Base-by-base conservation (phyloP, 2,329 filamentous ascomycete genomes). In the Fusarium zealandicum region DNA sequence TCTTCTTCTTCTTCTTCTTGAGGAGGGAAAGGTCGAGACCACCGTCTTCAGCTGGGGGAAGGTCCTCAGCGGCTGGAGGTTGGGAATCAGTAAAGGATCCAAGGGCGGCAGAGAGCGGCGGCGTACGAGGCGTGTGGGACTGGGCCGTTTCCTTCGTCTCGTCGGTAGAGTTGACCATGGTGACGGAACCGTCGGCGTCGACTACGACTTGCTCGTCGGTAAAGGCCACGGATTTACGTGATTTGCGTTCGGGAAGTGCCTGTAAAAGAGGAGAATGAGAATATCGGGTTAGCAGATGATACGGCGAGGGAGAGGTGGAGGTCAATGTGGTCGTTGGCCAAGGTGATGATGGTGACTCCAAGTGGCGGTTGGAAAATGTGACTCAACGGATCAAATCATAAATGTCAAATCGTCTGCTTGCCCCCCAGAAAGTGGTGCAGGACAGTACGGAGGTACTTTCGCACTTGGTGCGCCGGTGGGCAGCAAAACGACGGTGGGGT, bases 221-320 rank as follows among this genome's bases (percentile, higher is more conserved):
- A 76, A 98, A 98, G 63, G 92, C 88, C 70, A 98, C 93, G 39
- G 92, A 96, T 80, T 98, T 96, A 78, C 93, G 90, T 70, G 89
- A 86, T 76, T 90, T 92, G 72, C 84, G 83, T 69, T 87, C 82
- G 67, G 73, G 47, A 38, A 63, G 65, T 43, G 45, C 57, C 64
- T 67, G 54, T 43, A 59, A 64, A 57, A 20, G 41, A 59, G 56
- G 43, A 59, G 63, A 53, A 42, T 52, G 44, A 61, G 48, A 48
- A 53, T 36, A 41, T 36, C 27, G 31, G 9, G 52, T 63, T 60
- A 65, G 57, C 58, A 54, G 31, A 42, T 9, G 33, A 47, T 36
- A 44, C 42, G 40, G 31, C 38, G 43, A 44, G 43, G 54, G 42
- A 37, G 42, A 59, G 31, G 42, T 25, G 51, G 37, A 52, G 44